Base-by-base conservation (phyloP, 2,329 filamentous ascomycete species). In the Fusarium hostae region DNA sequence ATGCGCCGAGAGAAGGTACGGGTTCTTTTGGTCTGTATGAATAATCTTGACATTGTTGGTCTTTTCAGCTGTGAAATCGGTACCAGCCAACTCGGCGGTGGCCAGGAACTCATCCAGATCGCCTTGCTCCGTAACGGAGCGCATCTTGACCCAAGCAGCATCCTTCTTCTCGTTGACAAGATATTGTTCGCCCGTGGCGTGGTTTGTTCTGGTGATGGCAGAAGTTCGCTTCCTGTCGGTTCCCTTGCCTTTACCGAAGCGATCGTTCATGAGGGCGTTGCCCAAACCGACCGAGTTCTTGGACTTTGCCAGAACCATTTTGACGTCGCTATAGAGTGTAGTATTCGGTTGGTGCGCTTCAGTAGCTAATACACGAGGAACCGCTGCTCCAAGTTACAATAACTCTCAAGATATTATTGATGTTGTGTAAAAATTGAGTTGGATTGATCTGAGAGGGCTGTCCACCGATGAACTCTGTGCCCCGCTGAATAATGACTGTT, bases 11-110 rank as follows among this genome's bases (percentile, higher is more conserved):
- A 99, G 86, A 9, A 99, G 86, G 77, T 95, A 99, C 1, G 96
- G 96, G 81, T 99, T 99, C 84, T 92, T 94, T 84, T 98, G 95
- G 81, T 98, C 94, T 74, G 91, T 92, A 81, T 99, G 96, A 75
- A 99, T 98, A 80, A 99, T 98, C 86, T 98, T 98, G 83, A 98
- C 93, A 79, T 97, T 98, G 84, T 95, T 98, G 89, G 97, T 93
- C 88, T 98, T 98, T 86, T 98, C 95, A 32, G 96, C 97, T 2
- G 95, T 98, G 82, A 99, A 99, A 81, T 99, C 96, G 74, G 96
- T 99, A 73, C 94, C 95, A n/a, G 96, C 96, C 75, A 99, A 86
- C 84, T 98, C 95, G 71, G 96, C 97, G 3, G 96, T 99, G 63
- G 92, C 93, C 72, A 99, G 86, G 82, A 99, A 99, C 82, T 99